Conservation (phyloP, 495 filamentous ascomycete species). For the Aspergillus hancockii region DNA sequence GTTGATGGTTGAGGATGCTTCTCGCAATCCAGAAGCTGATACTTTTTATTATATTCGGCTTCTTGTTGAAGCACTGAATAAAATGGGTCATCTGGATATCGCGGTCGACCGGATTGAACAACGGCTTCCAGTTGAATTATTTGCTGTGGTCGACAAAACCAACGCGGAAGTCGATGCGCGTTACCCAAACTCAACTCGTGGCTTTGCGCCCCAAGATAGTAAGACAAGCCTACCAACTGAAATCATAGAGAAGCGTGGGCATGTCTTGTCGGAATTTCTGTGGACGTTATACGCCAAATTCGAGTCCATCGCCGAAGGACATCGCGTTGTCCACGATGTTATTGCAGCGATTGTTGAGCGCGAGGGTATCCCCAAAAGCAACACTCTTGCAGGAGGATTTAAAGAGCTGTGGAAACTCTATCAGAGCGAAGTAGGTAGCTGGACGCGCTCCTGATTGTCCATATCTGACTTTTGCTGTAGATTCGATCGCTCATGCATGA, state of each 20-base stretch:
- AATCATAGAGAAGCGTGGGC: constrained; percentile 70
- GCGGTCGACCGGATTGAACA: constrained; percentile 91
- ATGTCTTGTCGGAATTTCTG: constrained; percentile 84
- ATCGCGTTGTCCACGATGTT: constrained; percentile 90
- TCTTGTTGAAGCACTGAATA: constrained; percentile 84
- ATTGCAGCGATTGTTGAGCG: constrained; percentile 78
- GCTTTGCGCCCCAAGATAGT: constrained; percentile 49
- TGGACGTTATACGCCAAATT: constrained; percentile 95
- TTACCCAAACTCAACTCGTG: constrained; percentile 70
- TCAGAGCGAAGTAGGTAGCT: constrained; percentile 63
- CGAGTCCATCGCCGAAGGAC: constrained; percentile 93
- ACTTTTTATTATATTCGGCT: constrained; percentile 91
- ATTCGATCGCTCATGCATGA: constrained; percentile 94
- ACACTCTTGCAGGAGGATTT: constrained; percentile 72
- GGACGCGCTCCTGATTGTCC: neutral
- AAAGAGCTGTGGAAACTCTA: constrained; percentile 93
- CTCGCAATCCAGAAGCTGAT: constrained; percentile 91
- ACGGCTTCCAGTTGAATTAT: constrained; percentile 89
- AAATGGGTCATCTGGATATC: constrained; percentile 78
- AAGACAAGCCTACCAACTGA: constrained; percentile 60
- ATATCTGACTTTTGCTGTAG: constrained; percentile 40
- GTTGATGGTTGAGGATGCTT: constrained; percentile 79
- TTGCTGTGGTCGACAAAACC: constrained; percentile 90
- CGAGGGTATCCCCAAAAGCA: constrained; percentile 59
- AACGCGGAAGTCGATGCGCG: constrained; percentile 90